phyloP scores from a whole-genome alignment of 2,329 filamentous ascomycete genomes.

The Calcarisporium arbuscula region DNA sequence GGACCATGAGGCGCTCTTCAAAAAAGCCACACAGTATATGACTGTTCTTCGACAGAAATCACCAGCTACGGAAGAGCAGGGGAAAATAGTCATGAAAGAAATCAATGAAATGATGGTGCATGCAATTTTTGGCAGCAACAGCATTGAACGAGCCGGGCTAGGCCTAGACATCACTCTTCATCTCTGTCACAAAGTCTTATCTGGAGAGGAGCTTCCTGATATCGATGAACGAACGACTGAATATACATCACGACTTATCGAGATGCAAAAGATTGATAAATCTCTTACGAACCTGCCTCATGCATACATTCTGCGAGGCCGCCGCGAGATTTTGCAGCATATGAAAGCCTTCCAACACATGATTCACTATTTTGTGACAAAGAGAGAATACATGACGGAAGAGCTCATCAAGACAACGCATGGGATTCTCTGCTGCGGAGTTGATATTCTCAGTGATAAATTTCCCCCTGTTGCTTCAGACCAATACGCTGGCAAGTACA shows the following conservation, averaged over 20 bases:
- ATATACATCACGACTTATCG: conserved; percentile 3
- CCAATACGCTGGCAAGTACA: conserved; percentile 19
- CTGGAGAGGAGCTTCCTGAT: conserved; percentile 3
- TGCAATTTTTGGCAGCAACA: conserved; percentile 19
- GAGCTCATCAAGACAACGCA: conserved; percentile 15
- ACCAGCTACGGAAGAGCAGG: conserved; percentile 1
- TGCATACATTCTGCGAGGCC: conserved; percentile 8
- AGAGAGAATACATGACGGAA: conserved; percentile 9
- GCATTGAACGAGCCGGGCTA: conserved; percentile 16
- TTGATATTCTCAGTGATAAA: conserved; percentile 6
- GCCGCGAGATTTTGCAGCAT: conserved; percentile 17
- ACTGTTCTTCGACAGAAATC: not conserved
- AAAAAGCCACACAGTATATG: not conserved
- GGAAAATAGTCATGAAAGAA: conserved; percentile 7
- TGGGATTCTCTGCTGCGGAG: conserved; percentile 9
- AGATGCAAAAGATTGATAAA: conserved; percentile 3
- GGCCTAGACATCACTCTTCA: conserved; percentile 10
- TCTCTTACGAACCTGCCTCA: not conserved
- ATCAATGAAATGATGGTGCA: conserved; percentile 12
- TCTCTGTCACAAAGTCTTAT: conserved; percentile 12
- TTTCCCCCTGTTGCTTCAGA: conserved; percentile 1
- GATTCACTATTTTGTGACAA: conserved; percentile 6
- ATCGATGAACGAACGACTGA: conserved; percentile 5
- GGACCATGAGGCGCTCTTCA: not conserved
- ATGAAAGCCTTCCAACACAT: conserved; percentile 15